Conservation (phyloP, 441 rosid species). For the Eruca vesicaria region DNA sequence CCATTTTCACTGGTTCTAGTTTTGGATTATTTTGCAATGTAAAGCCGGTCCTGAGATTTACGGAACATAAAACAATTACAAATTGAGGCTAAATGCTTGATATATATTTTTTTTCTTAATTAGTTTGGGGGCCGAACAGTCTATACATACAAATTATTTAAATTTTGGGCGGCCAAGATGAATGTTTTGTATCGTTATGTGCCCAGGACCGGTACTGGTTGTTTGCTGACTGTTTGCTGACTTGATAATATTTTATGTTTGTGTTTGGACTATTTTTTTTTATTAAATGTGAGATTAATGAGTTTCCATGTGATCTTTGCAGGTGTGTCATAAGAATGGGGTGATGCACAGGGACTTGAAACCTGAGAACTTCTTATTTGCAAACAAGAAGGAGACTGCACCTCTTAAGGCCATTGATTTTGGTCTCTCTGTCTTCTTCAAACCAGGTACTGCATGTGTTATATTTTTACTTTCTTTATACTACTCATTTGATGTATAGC, state of each 20-base stretch:
- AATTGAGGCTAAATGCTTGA: not conserved
- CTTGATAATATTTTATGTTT: not conserved
- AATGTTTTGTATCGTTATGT: not conserved
- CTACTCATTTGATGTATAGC: not conserved
- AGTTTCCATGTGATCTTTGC: constrained; percentile 10
- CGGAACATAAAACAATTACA: not conserved
- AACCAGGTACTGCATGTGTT: constrained; percentile 49
- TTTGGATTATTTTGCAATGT: not conserved
- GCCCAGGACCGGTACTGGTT: not conserved
- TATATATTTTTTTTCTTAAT: not conserved
- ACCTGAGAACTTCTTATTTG: constrained; percentile 70
- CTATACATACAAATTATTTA: not conserved
- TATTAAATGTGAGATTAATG: not conserved
- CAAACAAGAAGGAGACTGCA: constrained; percentile 68
- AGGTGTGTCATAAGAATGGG: constrained; percentile 71
- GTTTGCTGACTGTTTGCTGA: too few species aligned
- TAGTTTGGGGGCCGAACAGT: not conserved
- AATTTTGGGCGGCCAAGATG: not conserved
- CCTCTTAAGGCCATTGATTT: constrained; percentile 70
- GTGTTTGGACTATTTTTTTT: not conserved
- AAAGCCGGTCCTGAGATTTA: not conserved
- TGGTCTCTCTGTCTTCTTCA: constrained; percentile 71
- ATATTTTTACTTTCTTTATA: not conserved
- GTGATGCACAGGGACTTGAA: constrained; percentile 73
- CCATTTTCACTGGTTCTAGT: constrained; percentile 5